phyloP scores from a whole-genome alignment of 768 basidiomycete species.

The Russula virescens region DNA sequence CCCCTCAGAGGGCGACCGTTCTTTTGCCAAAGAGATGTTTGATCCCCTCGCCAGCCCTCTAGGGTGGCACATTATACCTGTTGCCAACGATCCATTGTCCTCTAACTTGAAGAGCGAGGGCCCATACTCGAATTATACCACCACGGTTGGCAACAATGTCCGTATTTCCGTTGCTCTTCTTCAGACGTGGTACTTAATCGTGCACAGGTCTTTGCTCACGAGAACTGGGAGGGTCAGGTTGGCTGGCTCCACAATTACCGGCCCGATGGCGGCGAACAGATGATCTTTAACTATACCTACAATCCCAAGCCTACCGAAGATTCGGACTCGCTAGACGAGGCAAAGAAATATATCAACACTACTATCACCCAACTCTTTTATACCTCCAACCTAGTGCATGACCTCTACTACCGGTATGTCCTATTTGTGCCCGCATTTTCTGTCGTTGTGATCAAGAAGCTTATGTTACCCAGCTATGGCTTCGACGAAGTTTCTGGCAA shows the following conservation, averaged over 20 bases:
- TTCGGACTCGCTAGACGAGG: conserved; percentile 58
- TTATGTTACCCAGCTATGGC: conserved; percentile 53
- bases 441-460: neutral
- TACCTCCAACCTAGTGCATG: conserved; percentile 75
- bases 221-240: conserved; percentile 81
- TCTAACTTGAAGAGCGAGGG: conserved; percentile 23
- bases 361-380: conserved; percentile 89
- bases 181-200: neutral
- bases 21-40: conserved; percentile 55
- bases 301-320: conserved; percentile 53
- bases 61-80: conserved; percentile 89
- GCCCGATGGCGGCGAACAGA: conserved; percentile 53
- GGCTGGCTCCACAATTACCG: conserved; percentile 68
- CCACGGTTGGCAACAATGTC: conserved; percentile 85
- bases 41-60: conserved; percentile 77
- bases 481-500: conserved; percentile 91
- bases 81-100: conserved; percentile 55
- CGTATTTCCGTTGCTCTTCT: conserved; percentile 16
- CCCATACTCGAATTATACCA: conserved; percentile 53
- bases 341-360: conserved; percentile 78
- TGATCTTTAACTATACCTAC: conserved; percentile 71
- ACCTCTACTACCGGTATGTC: conserved; percentile 65
- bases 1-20: conserved; percentile 62
- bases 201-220: conserved; percentile 77
- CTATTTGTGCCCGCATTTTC: neutral